Evolutionary conservation across 2,329 filamentous ascomycete genomes (phyloP), one percentile per base, ranked within the genome.

Genomic region (Amauroascus verrucosus): DNA sequence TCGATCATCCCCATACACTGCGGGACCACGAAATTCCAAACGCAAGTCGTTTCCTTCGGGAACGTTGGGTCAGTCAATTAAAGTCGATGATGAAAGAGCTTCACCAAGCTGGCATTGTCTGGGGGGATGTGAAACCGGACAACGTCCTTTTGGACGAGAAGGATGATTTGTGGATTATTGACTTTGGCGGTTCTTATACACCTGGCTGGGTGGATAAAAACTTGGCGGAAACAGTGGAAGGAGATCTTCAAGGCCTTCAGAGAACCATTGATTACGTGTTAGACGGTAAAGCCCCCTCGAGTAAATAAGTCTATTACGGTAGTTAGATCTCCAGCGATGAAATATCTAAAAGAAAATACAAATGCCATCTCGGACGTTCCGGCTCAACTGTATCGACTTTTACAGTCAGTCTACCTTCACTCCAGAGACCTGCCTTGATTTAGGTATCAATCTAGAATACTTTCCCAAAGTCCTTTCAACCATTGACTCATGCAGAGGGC

Each of bases 91-190:
- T 43, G 11, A 43, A 43, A 5, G 26, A 33, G 26, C 13, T 56
- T 51, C 38, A 51, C 1, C 22, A 37, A 24, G 24, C 24, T 28
- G 41, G 41, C 6, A 30, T 45, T 45, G 13, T 64, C 30, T 64
- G 60, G 61, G 63, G 62, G 13, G 63, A 64, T 57, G 61, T 57
- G 18, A 64, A 63, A 52, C 56, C 62, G 14, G 60, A 57, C n/a
- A 64, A 65, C 54, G 52, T 63, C 22, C 49, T 64, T 22, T 56
- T 65, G 50, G 63, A 64, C 40, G 53, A 46, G 35, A 33, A 60
- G 2, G 54, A 54, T 20, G 38, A 60, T 51, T n/a, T 51, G 26
- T 64, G 61, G 61, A 51, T 65, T 24, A 57, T 62, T 35, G 63
- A 64, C 50, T 64, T 64, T 49, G 62, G 54, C 6, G 54, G 54